Evolutionary conservation across 2,329 filamentous ascomycete genomes (phyloP).

Genomic region (Cryphonectria carpinicola): DNA sequence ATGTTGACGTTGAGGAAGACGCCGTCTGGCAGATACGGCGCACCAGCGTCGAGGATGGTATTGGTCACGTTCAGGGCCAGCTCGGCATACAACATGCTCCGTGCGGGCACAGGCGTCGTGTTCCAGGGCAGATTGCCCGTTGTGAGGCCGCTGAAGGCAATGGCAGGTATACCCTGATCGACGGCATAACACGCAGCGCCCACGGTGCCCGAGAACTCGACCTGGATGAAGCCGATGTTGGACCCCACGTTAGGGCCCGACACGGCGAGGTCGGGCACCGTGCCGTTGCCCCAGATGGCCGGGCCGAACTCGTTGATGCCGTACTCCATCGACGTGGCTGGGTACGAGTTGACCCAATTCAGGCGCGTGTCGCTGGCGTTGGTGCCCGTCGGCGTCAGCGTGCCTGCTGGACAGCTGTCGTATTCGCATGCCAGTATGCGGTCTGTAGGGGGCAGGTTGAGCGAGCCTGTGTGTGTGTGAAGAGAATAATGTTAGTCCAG

Average conservation of each 20-base stretch:
- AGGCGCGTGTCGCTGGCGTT: constrained; percentile 61
- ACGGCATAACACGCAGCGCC: constrained; percentile 65
- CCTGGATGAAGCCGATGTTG: constrained; percentile 58
- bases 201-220: constrained; percentile 69
- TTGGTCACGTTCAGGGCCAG: constrained; percentile 63
- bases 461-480: constrained; percentile 50
- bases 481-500: constrained; percentile 1
- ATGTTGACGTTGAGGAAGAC: constrained; percentile 74
- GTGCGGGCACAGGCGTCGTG: constrained; percentile 52
- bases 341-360: constrained; percentile 75
- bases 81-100: constrained; percentile 65
- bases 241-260: constrained; percentile 63
- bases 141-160: constrained; percentile 67
- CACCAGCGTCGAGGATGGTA: constrained; percentile 56
- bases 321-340: constrained; percentile 65
- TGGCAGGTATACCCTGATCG: constrained; percentile 61
- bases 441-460: constrained; percentile 50
- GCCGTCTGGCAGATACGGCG: constrained; percentile 64
- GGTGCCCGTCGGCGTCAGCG: constrained; percentile 54
- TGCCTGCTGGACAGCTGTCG: constrained; percentile 61
- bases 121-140: constrained; percentile 58
- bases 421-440: constrained; percentile 61
- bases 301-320: constrained; percentile 62
- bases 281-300: constrained; percentile 54
- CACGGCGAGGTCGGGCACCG: constrained; percentile 64